Base-by-base conservation (phyloP, 257 asterid genomes). In the Rehmannia glutinosa region DNA sequence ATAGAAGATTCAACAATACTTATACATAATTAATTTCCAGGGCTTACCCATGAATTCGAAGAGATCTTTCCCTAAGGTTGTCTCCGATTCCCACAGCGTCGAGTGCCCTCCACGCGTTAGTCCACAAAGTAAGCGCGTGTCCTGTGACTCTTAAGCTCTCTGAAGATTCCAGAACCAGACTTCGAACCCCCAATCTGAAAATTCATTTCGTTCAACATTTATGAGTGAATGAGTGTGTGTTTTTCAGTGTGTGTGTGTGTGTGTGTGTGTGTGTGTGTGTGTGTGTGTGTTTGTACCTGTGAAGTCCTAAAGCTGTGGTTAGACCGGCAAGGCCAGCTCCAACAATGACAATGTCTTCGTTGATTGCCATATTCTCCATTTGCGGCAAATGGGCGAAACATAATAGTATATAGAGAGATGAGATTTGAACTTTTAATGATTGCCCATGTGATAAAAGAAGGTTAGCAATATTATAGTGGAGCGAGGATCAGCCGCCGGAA, bases 261-360 rank as follows among this genome's bases (percentile, higher is more conserved):
- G 30, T 27, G 36, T 1, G 45, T 1, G 45, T 1, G 45, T 1
- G 45, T 1, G 45, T 1, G 45, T 1, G 45, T 3, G 8, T 0
- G 10, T 61, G 83, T 89, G 86, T 79, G 80, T 77, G 86, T 3
- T 3, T 0, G n/a, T 55, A 86, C 94, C 88, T 80, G 81, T 78
- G 85, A 72, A 84, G 90, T 38, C 80, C 90, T 41, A 86, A 30
- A 71, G 84, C 75, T 49, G 93, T 77, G 17, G 87, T 61, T 20
- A 83, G 78, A 62, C 93, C 93, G 6, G 93, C 74, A 30, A 86
- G 68, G 0, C 87, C 89, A 8, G 77, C 87, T 27, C 89, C 93
- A 4, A 82, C 80, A 3, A 79, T 77, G 1, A 83, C 82, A 62
- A 81, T 77, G 28, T 80, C 77, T 10, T 73, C 67, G 13, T 69